Conservation (phyloP, 2,329 filamentous ascomycete species). For the Diaporthe ampelina region DNA sequence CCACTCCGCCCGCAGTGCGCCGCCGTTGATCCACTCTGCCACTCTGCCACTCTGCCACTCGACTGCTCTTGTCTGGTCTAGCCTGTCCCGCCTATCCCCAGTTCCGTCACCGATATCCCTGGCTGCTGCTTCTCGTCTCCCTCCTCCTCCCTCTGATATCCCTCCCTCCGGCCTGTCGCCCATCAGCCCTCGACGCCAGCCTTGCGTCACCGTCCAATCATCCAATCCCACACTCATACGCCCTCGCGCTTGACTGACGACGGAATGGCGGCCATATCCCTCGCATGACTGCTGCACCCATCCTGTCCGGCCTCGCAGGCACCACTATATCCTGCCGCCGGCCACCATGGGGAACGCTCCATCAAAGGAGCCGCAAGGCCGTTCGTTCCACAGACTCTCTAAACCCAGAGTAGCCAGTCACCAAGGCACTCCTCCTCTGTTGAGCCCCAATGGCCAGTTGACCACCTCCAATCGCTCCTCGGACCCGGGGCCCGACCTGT, state of each 20-base stretch:
- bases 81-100: neutral
- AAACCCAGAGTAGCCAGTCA: slow-evolving; percentile 35
- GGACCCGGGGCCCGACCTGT: slow-evolving; percentile 28
- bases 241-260: slow-evolving; percentile 36
- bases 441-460: slow-evolving; percentile 28
- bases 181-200: slow-evolving; percentile 11
- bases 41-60: neutral
- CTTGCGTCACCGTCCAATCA: slow-evolving; percentile 34
- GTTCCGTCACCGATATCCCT: slow-evolving; percentile 32
- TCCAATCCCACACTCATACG: neutral
- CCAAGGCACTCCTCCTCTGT: slow-evolving; percentile 19
- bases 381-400: slow-evolving; percentile 39
- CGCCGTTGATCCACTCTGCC: slow-evolving; percentile 26
- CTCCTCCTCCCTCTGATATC: neutral
- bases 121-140: slow-evolving; percentile 20
- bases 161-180: neutral
- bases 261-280: slow-evolving; percentile 38
- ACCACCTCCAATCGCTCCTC: neutral
- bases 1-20: neutral
- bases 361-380: slow-evolving; percentile 39
- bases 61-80: slow-evolving; percentile 1
- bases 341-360: slow-evolving; percentile 41
- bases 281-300: slow-evolving; percentile 37
- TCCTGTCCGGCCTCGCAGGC: slow-evolving; percentile 32
- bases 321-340: slow-evolving; percentile 12